These are phyloP conservation scores for Fusarium keratoplasticum DNA, from an alignment of 2,329 filamentous ascomycete genomes.

Conservation along the genomic window DNA sequence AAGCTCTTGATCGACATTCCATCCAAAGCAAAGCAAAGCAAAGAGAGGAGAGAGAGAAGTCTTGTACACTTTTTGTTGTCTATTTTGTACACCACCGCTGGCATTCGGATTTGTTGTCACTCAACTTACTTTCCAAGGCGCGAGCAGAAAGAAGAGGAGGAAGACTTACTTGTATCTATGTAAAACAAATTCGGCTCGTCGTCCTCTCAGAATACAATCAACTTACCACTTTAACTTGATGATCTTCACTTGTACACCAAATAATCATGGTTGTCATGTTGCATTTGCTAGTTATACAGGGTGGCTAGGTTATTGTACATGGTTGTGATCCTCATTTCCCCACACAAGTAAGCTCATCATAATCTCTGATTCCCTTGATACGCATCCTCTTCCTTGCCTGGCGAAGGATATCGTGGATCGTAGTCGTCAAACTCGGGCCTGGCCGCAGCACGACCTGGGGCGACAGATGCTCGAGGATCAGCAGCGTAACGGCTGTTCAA, in stretches of 20 bases:
- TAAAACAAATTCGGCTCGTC: conserved; percentile 44
- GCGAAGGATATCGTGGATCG: conserved; percentile 55
- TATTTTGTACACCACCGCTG: conserved; percentile 45
- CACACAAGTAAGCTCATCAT: not conserved
- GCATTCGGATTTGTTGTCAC: conserved; percentile 41
- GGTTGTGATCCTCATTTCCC: not conserved
- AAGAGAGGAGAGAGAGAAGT: conserved; percentile 29
- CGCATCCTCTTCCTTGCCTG: conserved; percentile 6
- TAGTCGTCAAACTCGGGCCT: conserved; percentile 54
- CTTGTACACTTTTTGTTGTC: conserved; percentile 39
- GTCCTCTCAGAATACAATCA: conserved; percentile 43
- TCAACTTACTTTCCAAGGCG: conserved; percentile 34
- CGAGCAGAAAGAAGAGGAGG: conserved; percentile 31
- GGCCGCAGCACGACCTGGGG: not conserved
- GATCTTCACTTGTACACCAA: not conserved
- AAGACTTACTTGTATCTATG: conserved; percentile 43
- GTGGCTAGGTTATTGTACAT: not conserved
- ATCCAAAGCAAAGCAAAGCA: conserved; percentile 7
- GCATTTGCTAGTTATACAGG: not conserved
- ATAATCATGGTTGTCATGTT: not conserved
- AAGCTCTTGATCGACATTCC: conserved; percentile 15
- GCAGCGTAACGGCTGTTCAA: conserved; percentile 4
- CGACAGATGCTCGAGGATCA: conserved; percentile 5
- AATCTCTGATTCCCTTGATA: conserved; percentile 11
- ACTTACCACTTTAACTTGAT: conserved; percentile 35